phyloP scores from a whole-genome alignment of 2,329 filamentous ascomycete genomes.

The Dryadomyces quercivorus region DNA sequence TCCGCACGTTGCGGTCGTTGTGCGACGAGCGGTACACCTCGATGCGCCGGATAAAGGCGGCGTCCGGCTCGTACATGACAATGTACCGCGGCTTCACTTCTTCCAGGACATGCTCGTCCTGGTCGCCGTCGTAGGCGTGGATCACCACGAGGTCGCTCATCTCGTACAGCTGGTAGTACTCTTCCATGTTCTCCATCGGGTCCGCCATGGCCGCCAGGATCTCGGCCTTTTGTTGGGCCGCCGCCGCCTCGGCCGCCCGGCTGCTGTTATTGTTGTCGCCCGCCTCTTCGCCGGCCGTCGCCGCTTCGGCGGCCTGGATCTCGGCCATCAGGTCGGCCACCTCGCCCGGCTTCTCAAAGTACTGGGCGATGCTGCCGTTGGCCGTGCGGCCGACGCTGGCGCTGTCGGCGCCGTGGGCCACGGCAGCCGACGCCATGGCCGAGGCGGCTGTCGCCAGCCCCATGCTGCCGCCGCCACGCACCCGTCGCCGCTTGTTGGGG shows the following conservation, averaged over 20 bases:
- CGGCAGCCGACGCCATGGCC: slow-evolving; percentile 1
- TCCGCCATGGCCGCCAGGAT: slow-evolving; percentile 49
- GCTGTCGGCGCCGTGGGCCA: neutral
- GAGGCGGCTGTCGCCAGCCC: slow-evolving; percentile 26
- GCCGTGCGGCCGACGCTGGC: slow-evolving; percentile 26
- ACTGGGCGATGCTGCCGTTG: slow-evolving; percentile 62
- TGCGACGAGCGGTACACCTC: slow-evolving; percentile 96
- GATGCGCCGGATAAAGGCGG: slow-evolving; percentile 84
- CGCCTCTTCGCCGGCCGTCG: slow-evolving; percentile 38
- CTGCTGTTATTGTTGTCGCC: slow-evolving; percentile 36
- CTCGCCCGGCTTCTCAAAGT: slow-evolving; percentile 72
- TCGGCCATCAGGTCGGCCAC: slow-evolving; percentile 74
- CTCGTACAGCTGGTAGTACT: slow-evolving; percentile 82
- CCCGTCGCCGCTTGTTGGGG: slow-evolving; percentile 72
- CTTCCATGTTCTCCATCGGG: slow-evolving; percentile 80
- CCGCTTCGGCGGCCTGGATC: slow-evolving; percentile 64
- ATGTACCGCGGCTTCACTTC: slow-evolving; percentile 89
- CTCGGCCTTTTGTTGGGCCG: slow-evolving; percentile 54
- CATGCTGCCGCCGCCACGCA: slow-evolving; percentile 54
- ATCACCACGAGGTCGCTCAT: slow-evolving; percentile 81
- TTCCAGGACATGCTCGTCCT: slow-evolving; percentile 92
- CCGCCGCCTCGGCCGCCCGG: slow-evolving; percentile 7
- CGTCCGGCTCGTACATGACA: slow-evolving; percentile 96
- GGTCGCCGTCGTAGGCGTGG: slow-evolving; percentile 89
- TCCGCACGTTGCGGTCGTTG: slow-evolving; percentile 73